Evolutionary conservation across 257 asterid genomes (phyloP), one percentile per base, ranked within the genome.

Genomic region (Nicotiana paniculata): DNA sequence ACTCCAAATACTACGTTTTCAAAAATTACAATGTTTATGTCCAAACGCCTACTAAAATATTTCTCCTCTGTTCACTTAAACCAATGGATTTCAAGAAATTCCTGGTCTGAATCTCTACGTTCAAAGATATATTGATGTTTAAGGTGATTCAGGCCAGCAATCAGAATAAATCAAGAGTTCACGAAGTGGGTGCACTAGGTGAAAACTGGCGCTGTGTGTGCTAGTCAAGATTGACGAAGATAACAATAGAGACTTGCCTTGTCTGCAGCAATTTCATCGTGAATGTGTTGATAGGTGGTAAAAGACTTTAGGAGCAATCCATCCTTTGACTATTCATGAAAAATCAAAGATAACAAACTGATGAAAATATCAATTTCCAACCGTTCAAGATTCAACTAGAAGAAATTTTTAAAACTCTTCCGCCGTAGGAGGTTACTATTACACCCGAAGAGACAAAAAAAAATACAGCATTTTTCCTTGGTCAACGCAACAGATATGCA

Each of bases 221-320:
- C 72, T 83, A 85, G 84, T 88, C 88, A 24, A 81, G 85, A 21
- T 55, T 88, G 85, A 57, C 83, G 84, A 85, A 65, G 85, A 62
- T 24, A 81, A 82, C 10, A 79, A 12, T 13, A 82, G 84, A 6
- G 37, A 59, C 0, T 85, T 86, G 30, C 90, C 90, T 17, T 89
- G 91, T 79, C 13, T 18, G 68, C 91, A 89, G 48, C 86, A 85
- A 80, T 88, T 88, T 81, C 90, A 88, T 46, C 64, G 85, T 9
- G 61, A 62, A 15, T 88, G 91, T 59, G 82, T 88, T 0, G 82
- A 86, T 74, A 39, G 69, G 59, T 86, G 90, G 91, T 48, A 37
- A 48, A 9, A 21, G 15, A 11, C 55, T 48, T 9, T 48, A 9
- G 55, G 55, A 48, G 55, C 55, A 48, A 11, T 8, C 11, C 15